Evolutionary conservation across 2,329 filamentous ascomycete genomes (phyloP).

Genomic region (Didymella pomorum): DNA sequence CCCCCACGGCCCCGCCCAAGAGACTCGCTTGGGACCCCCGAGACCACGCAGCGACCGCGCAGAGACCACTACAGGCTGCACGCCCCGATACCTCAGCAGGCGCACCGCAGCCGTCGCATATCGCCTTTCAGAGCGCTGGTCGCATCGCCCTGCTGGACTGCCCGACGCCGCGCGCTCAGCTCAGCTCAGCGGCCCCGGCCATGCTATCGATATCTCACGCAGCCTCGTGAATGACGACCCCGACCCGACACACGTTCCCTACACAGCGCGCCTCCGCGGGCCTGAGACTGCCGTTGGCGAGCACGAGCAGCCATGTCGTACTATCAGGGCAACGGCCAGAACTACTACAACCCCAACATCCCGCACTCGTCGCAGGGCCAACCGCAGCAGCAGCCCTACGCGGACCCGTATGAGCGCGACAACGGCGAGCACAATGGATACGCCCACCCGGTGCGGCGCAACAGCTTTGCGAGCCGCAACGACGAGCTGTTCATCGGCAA

Average conservation of each 20-base stretch:
- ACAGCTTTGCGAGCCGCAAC: constrained; percentile 48
- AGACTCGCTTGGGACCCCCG: constrained; percentile 27
- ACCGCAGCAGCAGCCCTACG: constrained; percentile 47
- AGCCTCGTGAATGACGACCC: constrained; percentile 50
- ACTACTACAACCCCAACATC: constrained; percentile 57
- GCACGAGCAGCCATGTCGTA: constrained; percentile 59
- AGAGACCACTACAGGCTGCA: constrained; percentile 27
- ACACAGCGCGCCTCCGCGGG: constrained; percentile 26
- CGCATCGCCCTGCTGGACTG: constrained; percentile 23
- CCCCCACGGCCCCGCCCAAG: constrained; percentile 25
- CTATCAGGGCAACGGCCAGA: constrained; percentile 62
- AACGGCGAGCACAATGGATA: constrained; percentile 72
- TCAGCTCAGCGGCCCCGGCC: constrained; percentile 39
- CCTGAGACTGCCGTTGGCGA: constrained; percentile 25
- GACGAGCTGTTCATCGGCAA: constrained; percentile 71
- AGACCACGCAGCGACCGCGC: constrained; percentile 26
- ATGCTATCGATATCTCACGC: constrained; percentile 37
- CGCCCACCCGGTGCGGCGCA: constrained; percentile 46
- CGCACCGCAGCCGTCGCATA: no score
- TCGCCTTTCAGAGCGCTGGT: constrained; percentile 20
- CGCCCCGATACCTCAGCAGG: constrained; percentile 17
- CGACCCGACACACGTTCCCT: constrained; percentile 28
- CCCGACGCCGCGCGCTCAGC: constrained; percentile 21
- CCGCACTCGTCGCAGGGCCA: constrained; percentile 53
- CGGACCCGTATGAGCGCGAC: constrained; percentile 65